Evolutionary conservation across 768 basidiomycete species (phyloP).

Genomic region (Amanita thiersii): DNA sequence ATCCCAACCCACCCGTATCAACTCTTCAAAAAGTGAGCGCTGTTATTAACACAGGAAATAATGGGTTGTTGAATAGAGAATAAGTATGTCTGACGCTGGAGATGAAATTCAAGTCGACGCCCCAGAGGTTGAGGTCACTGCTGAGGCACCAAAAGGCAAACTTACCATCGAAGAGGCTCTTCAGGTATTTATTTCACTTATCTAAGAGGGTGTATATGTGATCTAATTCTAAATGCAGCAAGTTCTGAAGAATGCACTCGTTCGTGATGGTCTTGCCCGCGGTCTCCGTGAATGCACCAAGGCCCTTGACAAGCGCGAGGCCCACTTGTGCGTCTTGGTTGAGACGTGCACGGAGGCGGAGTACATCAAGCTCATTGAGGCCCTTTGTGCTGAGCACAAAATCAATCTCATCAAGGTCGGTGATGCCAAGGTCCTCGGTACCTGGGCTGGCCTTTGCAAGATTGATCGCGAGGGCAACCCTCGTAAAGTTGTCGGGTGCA

Average conservation of each 20-base stretch:
- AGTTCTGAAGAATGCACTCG: constrained; percentile 98
- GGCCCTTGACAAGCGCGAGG: constrained; percentile 97
- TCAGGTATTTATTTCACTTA: constrained; percentile 54
- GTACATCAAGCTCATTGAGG: constrained; percentile 99
- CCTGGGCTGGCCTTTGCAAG: constrained; percentile 99
- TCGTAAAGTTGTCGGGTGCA: constrained; percentile 90
- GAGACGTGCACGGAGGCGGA: constrained; percentile 99
- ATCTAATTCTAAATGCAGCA: constrained; percentile 42
- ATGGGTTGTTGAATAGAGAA: constrained; percentile 22
- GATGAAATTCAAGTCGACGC: constrained; percentile 83
- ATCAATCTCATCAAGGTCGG: constrained; percentile 99
- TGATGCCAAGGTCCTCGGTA: constrained; percentile 95
- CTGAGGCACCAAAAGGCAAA: constrained; percentile 92
- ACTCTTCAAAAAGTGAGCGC: constrained; percentile 23
- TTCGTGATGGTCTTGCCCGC: constrained; percentile 96
- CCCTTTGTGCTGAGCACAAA: constrained; percentile 98
- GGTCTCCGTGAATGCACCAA: constrained; percentile 97
- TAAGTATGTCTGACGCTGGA: constrained; percentile 99
- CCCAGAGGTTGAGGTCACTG: constrained; percentile 72
- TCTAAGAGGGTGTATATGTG: background rate
- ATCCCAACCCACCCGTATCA: constrained; percentile 28
- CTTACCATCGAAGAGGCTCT: constrained; percentile 93
- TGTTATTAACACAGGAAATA: background rate
- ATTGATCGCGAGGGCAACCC: constrained; percentile 99
- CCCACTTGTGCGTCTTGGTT: constrained; percentile 96